These are phyloP conservation scores for Extremus antarcticus DNA, from an alignment of 495 filamentous ascomycete species.

Conservation along the genomic window DNA sequence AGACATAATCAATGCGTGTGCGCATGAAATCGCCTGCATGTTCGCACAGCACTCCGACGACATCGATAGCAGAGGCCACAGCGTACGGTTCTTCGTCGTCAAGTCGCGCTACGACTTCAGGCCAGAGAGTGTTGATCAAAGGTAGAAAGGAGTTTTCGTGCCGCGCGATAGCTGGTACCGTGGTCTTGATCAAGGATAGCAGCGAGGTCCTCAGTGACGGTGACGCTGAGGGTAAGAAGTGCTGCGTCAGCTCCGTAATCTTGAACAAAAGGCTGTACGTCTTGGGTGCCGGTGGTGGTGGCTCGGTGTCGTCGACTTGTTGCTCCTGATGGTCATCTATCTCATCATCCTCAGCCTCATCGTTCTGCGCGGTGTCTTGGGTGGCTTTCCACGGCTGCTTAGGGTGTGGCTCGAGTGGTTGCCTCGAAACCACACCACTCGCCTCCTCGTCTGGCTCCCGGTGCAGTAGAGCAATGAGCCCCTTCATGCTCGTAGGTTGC, in stretches of 20 bases:
- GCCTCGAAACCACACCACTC: not conserved
- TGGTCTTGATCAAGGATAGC: constrained; percentile 57
- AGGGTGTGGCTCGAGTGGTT: constrained; percentile 7
- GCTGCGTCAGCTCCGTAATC: constrained; percentile 36
- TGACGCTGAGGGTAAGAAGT: constrained; percentile 76
- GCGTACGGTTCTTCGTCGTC: constrained; percentile 68
- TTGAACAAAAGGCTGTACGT: constrained; percentile 31
- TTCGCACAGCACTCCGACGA: constrained; percentile 50
- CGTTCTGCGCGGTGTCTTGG: not conserved
- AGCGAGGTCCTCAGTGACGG: constrained; percentile 66
- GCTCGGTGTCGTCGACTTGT: constrained; percentile 41
- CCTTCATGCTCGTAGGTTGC: constrained; percentile 34
- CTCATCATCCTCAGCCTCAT: constrained; percentile 10
- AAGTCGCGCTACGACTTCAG: constrained; percentile 58
- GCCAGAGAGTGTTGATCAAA: constrained; percentile 81
- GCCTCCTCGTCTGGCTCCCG: not conserved
- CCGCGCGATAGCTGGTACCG: constrained; percentile 53
- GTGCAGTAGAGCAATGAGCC: constrained; percentile 1
- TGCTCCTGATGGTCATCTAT: constrained; percentile 12
- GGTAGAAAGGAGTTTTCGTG: constrained; percentile 79
- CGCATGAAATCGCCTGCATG: constrained; percentile 73
- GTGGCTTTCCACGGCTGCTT: constrained; percentile 14
- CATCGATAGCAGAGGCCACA: constrained; percentile 53
- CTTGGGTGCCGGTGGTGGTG: constrained; percentile 29
- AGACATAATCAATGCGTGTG: constrained; percentile 57